A percentile compares a stretch with the other conserved stretches of the same genome.
These are phyloP conservation scores for Pyrenochaeta sp. DNA, from an alignment of 2,329 filamentous ascomycete species.

Conservation along the genomic window DNA sequence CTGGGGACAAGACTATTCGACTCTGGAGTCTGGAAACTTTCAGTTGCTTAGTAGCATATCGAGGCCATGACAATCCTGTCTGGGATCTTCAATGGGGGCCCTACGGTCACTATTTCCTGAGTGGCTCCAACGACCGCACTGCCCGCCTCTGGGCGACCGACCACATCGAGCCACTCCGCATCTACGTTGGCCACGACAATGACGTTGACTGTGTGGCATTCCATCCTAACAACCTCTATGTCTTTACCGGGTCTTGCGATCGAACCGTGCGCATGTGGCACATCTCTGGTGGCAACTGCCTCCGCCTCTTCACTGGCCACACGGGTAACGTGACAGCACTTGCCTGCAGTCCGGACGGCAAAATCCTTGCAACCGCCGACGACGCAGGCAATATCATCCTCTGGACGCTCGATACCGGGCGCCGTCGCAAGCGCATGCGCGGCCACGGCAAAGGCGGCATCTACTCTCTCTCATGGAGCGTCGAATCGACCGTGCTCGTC, in stretches of 20 bases:
- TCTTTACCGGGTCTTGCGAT: slow-evolving; percentile 92
- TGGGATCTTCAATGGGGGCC: slow-evolving; percentile 91
- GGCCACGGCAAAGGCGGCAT: slow-evolving; percentile 94
- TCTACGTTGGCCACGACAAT: slow-evolving; percentile 91
- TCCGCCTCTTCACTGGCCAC: slow-evolving; percentile 92
- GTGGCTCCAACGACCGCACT: slow-evolving; percentile 86
- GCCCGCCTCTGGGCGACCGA: slow-evolving; percentile 92
- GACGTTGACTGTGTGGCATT: slow-evolving; percentile 91
- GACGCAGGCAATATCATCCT: slow-evolving; percentile 88
- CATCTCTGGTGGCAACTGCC: slow-evolving; percentile 82
- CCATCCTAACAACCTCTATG: slow-evolving; percentile 92
- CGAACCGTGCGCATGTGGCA: slow-evolving; percentile 98
- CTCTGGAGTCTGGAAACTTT: slow-evolving; percentile 93
- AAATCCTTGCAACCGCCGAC: slow-evolving; percentile 89
- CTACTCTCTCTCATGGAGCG: slow-evolving; percentile 91
- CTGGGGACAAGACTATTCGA: slow-evolving; percentile 85
- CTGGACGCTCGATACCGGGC: slow-evolving; percentile 90
- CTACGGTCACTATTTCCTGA: slow-evolving; percentile 93
- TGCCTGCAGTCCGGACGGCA: slow-evolving; percentile 86
- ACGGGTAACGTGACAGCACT: slow-evolving; percentile 85
- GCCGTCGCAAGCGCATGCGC: slow-evolving; percentile 87
- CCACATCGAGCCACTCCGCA: slow-evolving; percentile 84
- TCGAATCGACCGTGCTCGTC: slow-evolving; percentile 87
- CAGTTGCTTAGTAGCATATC: slow-evolving; percentile 93
- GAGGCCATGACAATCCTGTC: slow-evolving; percentile 87